A percentile compares a stretch with the other conserved stretches of the same genome.
Evolutionary conservation across 2,329 filamentous ascomycete species (phyloP).

Genomic region (Herpomyces periplanetae): DNA sequence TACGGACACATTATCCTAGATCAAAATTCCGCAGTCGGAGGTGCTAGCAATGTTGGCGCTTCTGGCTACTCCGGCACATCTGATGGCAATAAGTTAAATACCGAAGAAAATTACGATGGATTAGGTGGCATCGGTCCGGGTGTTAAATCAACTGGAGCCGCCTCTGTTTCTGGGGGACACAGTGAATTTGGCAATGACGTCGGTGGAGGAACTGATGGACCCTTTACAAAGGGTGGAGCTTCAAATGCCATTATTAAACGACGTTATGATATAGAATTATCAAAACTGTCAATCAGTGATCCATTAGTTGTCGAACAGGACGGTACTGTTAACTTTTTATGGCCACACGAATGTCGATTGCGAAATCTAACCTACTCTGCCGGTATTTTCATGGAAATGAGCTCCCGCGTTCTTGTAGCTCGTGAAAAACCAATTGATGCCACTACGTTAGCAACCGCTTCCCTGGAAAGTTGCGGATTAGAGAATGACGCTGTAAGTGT

Average conservation of each 20-base stretch:
- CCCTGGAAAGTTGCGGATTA: slow-evolving; percentile 10
- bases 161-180: too few species aligned
- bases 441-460: slow-evolving; percentile 26
- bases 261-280: slow-evolving; percentile 80
- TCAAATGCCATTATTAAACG: slow-evolving; percentile 37
- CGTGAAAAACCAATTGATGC: slow-evolving; percentile 27
- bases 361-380: slow-evolving; percentile 84
- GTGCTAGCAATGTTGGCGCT: too few species aligned
- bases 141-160: too few species aligned
- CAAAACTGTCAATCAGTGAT: slow-evolving; percentile 48
- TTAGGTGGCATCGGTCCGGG: too few species aligned
- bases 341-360: slow-evolving; percentile 75
- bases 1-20: slow-evolving; percentile 73
- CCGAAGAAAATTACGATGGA: too few species aligned
- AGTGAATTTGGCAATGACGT: too few species aligned
- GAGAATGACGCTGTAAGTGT: slow-evolving; percentile 8
- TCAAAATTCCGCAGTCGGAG: slow-evolving; percentile 53
- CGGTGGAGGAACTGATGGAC: too few species aligned
- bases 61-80: too few species aligned
- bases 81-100: too few species aligned
- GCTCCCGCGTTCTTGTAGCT: slow-evolving; percentile 43
- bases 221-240: slow-evolving; percentile 25
- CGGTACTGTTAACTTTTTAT: slow-evolving; percentile 42
- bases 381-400: slow-evolving; percentile 59
- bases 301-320: slow-evolving; percentile 79